Conservation (phyloP, 495 filamentous ascomycete species). For the Trichoderma orchidacearum region DNA sequence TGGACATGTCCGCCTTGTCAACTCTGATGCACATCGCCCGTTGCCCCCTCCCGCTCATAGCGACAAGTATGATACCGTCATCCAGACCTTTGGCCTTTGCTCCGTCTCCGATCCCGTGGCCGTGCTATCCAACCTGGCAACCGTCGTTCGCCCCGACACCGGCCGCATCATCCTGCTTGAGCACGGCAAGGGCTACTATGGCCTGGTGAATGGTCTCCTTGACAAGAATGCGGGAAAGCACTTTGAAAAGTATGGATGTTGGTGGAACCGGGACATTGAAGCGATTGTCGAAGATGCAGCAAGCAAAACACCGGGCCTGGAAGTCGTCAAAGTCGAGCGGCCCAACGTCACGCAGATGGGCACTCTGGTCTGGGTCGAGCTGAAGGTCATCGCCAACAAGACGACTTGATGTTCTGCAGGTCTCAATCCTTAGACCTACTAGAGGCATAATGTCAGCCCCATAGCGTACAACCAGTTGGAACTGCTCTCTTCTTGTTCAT, state of each 20-base stretch:
- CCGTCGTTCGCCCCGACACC: constrained; percentile 31
- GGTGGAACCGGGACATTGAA: constrained; percentile 92
- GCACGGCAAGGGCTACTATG: constrained; percentile 70
- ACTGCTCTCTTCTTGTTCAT: no score
- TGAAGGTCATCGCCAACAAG: constrained; percentile 16
- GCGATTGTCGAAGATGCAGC: constrained; percentile 43
- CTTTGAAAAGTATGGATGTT: constrained; percentile 80
- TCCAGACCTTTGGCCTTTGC: constrained; percentile 92
- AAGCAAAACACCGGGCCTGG: constrained; percentile 56
- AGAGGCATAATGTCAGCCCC: no score
- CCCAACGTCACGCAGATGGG: constrained; percentile 56
- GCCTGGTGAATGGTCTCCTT: constrained; percentile 64
- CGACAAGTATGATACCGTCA: constrained; percentile 62
- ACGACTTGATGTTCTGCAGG: neutral
- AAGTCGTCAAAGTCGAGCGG: constrained; percentile 54
- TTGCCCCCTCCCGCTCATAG: constrained; percentile 12
- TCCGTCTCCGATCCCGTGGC: constrained; percentile 61
- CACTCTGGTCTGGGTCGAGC: constrained; percentile 37
- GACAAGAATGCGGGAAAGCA: constrained; percentile 67
- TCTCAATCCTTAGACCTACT: neutral
- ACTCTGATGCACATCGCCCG: constrained; percentile 20
- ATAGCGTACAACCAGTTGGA: no score
- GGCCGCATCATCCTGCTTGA: constrained; percentile 79
- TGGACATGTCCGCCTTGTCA: constrained; percentile 20
- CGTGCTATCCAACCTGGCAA: constrained; percentile 48